A percentile compares a stretch with the other conserved stretches of the same genome.
phyloP scores from a whole-genome alignment of 2,329 filamentous ascomycete species.

The Ophiostoma tasmaniense region DNA sequence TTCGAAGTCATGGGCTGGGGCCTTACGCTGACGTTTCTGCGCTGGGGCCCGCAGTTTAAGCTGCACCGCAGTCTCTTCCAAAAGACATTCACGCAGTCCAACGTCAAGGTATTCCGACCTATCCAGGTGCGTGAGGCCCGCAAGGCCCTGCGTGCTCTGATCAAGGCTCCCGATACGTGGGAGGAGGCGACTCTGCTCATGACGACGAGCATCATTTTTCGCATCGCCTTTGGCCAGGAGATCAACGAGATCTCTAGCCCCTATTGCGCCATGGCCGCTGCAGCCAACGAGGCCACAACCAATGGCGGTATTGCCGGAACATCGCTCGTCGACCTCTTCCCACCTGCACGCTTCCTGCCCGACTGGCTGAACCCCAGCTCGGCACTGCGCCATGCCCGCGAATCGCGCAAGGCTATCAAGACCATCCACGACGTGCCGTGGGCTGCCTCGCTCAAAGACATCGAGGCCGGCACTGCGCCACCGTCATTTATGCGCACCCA shows the following conservation, averaged over 20 bases:
- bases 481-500: constrained; percentile 28
- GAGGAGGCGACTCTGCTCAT: constrained; percentile 31
- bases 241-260: constrained; percentile 31
- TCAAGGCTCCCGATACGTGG: constrained; percentile 30
- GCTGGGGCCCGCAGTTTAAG: constrained; percentile 33
- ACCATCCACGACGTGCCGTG: constrained; percentile 38
- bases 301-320: constrained; percentile 28
- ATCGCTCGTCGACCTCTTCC: constrained; percentile 41
- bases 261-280: constrained; percentile 32
- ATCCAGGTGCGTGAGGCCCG: constrained; percentile 28
- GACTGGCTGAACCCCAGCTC: constrained; percentile 16
- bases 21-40: constrained; percentile 36
- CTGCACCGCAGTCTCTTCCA: constrained; percentile 35
- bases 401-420: constrained; percentile 28
- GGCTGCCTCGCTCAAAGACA: constrained; percentile 25
- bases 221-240: constrained; percentile 36
- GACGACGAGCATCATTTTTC: constrained; percentile 34
- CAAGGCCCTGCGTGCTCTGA: constrained; percentile 26
- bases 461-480: constrained; percentile 28
- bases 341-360: constrained; percentile 36
- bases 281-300: constrained; percentile 22
- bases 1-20: constrained; percentile 37
- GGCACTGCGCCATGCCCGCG: constrained; percentile 23
- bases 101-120: constrained; percentile 17
- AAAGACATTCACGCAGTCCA: constrained; percentile 29